Base-by-base conservation (phyloP, 495 filamentous ascomycete genomes). In the Talaromyces liani region DNA sequence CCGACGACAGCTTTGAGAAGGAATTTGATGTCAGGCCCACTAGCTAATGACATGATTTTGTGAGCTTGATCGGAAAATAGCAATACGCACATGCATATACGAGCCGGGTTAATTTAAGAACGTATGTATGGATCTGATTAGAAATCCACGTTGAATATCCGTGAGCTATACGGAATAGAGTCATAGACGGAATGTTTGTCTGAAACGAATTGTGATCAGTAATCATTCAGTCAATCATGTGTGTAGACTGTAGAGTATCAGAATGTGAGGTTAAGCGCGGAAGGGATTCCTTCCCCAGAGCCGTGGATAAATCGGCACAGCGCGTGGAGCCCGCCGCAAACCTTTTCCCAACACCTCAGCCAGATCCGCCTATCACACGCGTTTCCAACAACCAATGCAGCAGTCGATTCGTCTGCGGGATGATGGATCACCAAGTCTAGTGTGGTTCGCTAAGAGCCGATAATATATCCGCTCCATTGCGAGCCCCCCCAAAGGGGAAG, bases 261-360 rank as follows among this genome's bases (percentile, higher is more conserved):
- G 14, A 41, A 14, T 16, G 12, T 14, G 34, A 3, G 1, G 22
- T 14, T 39, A 33, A 33, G 31, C 31, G 31, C 31, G 31, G 31
- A 33, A 33, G 31, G 6, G 9, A 33, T 39, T 41, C 36, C 36
- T 36, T 12, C 33, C 33, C 33, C 33, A 36, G 29, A 36, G 31
- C 33, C 16, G 12, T 70, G 68, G 68, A 70, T 70, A 70, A 68
- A 53, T 63, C 68, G 68, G 68, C 68, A 70, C 64, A 47, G 2
- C n/a, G 64, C 29, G 34, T 58, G 55, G 55, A 33, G 49, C 29
- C 29, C 29, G 29, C 36, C 36, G 14, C 36, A 41, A 41, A 41
- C 36, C 36, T 16, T 41, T 20, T 12, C 49, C 49, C 49, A 53
- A 53, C 49, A 3, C 36, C 36, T 12, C 6, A 14, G 14, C 14